These are phyloP conservation scores for Sclerotinia minor DNA, from an alignment of 2,329 filamentous ascomycete genomes.

Conservation along the genomic window DNA sequence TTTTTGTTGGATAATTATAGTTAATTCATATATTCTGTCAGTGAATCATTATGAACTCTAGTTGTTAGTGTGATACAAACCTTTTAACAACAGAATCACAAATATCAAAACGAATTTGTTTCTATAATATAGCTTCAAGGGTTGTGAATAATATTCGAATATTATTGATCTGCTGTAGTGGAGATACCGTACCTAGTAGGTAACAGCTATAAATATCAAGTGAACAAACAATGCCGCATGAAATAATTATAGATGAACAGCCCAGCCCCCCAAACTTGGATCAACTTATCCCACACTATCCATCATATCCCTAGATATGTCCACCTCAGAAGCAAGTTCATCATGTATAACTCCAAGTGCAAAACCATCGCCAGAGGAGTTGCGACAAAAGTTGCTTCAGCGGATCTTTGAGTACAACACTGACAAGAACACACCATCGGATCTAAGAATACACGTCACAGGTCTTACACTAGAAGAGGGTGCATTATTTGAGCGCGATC, in stretches of 20 bases:
- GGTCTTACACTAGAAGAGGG: constrained; percentile 10
- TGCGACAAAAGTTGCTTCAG: neutral
- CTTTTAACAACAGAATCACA: neutral
- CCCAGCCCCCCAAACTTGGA: neutral
- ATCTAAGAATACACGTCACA: constrained; percentile 18
- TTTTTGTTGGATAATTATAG: no score
- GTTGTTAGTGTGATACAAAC: neutral
- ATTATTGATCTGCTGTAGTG: neutral
- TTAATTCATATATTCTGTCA: no score
- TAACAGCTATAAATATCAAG: neutral
- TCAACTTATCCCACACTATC: neutral
- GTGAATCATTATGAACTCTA: neutral
- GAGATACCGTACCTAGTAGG: neutral
- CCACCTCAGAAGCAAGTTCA: neutral
- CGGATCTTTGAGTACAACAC: constrained; percentile 13
- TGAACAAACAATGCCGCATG: neutral
- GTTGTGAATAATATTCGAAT: neutral
- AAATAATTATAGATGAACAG: neutral
- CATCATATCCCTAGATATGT: neutral
- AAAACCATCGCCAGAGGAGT: neutral
- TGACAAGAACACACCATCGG: neutral
- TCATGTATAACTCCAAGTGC: neutral
- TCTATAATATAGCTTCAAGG: neutral
- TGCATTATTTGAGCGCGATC: constrained; percentile 8
- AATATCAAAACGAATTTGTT: neutral